Percentiles rank a stretch among this genome's conserved stretches.
Evolutionary conservation across 2,329 filamentous ascomycete genomes (phyloP).

Genomic region (Ophiosphaerella narmari): DNA sequence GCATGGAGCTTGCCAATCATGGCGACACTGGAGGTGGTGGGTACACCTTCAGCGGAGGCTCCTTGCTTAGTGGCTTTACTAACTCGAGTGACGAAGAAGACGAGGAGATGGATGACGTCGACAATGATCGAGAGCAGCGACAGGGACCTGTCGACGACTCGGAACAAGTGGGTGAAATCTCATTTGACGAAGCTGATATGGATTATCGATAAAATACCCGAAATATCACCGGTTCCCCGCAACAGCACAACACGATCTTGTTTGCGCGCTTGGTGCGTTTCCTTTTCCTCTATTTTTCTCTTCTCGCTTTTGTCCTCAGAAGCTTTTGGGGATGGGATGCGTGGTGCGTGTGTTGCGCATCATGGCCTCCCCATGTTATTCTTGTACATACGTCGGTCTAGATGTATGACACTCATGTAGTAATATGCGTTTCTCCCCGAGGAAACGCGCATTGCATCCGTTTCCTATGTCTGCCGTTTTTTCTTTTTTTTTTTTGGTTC

Average conservation of each 20-base stretch:
- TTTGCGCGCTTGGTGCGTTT: slow-evolving; percentile 47
- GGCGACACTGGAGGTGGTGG: slow-evolving; percentile 73
- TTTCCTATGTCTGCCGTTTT: slow-evolving; percentile 15
- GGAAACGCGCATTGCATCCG: slow-evolving; percentile 7
- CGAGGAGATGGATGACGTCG: slow-evolving; percentile 86
- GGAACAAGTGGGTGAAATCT: slow-evolving; percentile 70
- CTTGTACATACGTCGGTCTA: slow-evolving; percentile 34
- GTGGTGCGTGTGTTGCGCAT: background rate
- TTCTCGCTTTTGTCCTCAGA: slow-evolving; percentile 9
- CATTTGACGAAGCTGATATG: slow-evolving; percentile 66
- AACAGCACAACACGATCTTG: slow-evolving; percentile 35
- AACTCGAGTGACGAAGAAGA: slow-evolving; percentile 96
- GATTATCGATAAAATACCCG: slow-evolving; percentile 56
- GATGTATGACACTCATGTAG: slow-evolving; percentile 35
- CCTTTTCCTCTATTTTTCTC: slow-evolving; percentile 21
- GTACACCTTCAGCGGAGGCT: slow-evolving; percentile 74
- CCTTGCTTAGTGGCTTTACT: slow-evolving; percentile 85
- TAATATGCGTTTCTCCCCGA: slow-evolving; percentile 29
- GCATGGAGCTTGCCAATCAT: slow-evolving; percentile 67
- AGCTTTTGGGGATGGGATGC: background rate
- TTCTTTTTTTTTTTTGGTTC: slow-evolving; percentile 10
- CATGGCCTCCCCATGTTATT: slow-evolving; percentile 11
- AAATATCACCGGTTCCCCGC: slow-evolving; percentile 14
- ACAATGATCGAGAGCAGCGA: slow-evolving; percentile 64
- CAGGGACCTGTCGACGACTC: slow-evolving; percentile 56